Evolutionary conservation across 805 yeast genomes (phyloP).

Genomic region (Vanderwaltozyma tropicalis): DNA sequence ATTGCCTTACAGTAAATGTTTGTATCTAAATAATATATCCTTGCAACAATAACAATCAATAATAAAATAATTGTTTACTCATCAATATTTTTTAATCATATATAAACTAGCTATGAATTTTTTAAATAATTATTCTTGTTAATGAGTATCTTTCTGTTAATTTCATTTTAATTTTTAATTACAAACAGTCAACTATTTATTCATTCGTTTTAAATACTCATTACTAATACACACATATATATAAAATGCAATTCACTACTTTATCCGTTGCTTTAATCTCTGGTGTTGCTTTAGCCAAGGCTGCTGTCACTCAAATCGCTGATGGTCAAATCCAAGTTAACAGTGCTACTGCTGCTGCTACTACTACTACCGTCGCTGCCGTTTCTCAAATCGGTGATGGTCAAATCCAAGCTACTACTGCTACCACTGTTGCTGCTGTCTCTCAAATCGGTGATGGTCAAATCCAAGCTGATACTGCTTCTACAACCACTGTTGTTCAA

Average conservation of each 20-base stretch:
- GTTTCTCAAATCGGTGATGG: slow-evolving; percentile 9
- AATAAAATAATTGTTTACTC: too few relatives aligned
- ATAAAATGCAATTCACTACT: slow-evolving; percentile 2
- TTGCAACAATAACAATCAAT: too few relatives aligned
- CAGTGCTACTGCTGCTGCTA: slow-evolving; percentile 17
- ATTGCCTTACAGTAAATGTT: too few relatives aligned
- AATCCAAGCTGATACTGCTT: slow-evolving; percentile 27
- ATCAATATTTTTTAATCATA: too few relatives aligned
- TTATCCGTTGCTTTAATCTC: slow-evolving; percentile 1
- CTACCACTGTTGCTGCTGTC: slow-evolving; percentile 21
- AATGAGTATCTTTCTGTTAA: too few relatives aligned
- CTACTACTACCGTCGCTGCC: slow-evolving; percentile 2
- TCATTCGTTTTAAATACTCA: too few relatives aligned
- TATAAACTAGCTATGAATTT: too few relatives aligned
- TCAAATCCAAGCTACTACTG: slow-evolving; percentile 12
- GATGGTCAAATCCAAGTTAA: slow-evolving; percentile 13
- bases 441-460: slow-evolving; percentile 37
- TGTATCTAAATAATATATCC: too few relatives aligned
- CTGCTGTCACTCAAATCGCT: slow-evolving; percentile 6
- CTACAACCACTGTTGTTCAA: slow-evolving; percentile 6
- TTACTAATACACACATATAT: background rate
- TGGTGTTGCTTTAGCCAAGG: background rate
- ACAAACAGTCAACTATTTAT: too few relatives aligned
- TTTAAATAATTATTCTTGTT: too few relatives aligned
- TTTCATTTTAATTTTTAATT: too few relatives aligned